phyloP scores from a whole-genome alignment of 257 asterid genomes.

The Plectranthus barbatus region DNA sequence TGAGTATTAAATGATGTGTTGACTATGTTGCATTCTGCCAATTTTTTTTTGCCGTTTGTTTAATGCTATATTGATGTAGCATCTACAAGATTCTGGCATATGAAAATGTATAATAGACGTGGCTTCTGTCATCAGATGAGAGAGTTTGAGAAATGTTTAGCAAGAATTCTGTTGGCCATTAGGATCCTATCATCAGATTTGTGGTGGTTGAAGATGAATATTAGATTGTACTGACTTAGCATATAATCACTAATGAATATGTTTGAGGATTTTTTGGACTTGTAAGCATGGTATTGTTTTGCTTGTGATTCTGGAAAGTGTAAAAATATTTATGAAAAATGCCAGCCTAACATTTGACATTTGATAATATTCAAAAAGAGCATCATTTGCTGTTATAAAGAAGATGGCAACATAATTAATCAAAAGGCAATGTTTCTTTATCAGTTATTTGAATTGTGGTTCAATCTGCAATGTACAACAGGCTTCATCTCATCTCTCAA shows the following conservation, averaged over 20 bases:
- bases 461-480: background rate
- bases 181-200: background rate
- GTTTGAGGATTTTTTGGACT: background rate
- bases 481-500: background rate
- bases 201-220: slow-evolving; percentile 6
- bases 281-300: background rate
- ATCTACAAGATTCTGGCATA: background rate
- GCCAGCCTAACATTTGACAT: background rate
- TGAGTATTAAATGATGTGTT: slow-evolving; percentile 2
- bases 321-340: background rate
- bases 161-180: background rate
- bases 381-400: slow-evolving; percentile 5
- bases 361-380: background rate
- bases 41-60: no score
- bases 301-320: background rate
- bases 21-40: background rate
- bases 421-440: background rate
- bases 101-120: background rate
- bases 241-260: background rate
- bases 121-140: no score
- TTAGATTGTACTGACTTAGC: background rate
- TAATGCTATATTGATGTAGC: background rate
- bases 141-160: background rate
- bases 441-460: background rate
- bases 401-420: background rate